Evolutionary conservation across 2,329 filamentous ascomycete genomes (phyloP).

Genomic region (Pezicula rhizophila): DNA sequence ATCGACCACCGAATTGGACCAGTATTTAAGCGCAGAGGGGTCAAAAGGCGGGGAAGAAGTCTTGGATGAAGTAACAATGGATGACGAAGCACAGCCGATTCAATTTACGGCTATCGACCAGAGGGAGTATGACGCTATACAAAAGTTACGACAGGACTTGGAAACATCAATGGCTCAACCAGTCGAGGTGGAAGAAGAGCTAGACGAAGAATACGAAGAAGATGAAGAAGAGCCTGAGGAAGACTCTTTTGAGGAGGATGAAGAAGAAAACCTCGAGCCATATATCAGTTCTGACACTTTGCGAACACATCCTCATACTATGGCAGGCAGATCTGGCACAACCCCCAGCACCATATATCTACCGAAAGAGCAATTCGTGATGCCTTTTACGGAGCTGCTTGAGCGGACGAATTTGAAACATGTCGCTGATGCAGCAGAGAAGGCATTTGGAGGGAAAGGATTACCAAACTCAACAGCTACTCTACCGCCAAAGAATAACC

Average conservation of each 20-base stretch:
- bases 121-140: constrained; percentile 26
- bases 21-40: constrained; percentile 24
- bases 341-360: constrained; percentile 69
- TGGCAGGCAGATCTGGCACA: constrained; percentile 68
- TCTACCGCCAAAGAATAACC: constrained; percentile 46
- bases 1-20: constrained; percentile 14
- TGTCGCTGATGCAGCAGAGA: constrained; percentile 64
- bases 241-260: constrained; percentile 18
- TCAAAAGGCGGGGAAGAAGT: constrained; percentile 7
- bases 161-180: constrained; percentile 18
- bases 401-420: constrained; percentile 66
- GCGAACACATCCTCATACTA: constrained; percentile 69
- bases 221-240: constrained; percentile 18
- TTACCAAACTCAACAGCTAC: constrained; percentile 74
- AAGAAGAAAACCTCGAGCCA: constrained; percentile 17
- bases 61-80: not conserved
- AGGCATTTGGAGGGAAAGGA: constrained; percentile 67
- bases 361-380: constrained; percentile 61
- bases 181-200: constrained; percentile 19
- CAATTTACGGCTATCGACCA: constrained; percentile 22
- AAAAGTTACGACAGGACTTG: constrained; percentile 26
- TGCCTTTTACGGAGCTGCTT: constrained; percentile 65
- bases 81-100: constrained; percentile 8
- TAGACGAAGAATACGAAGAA: constrained; percentile 17
- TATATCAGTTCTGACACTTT: constrained; percentile 31